Percentiles rank a stretch among this genome's conserved stretches.
These are phyloP conservation scores for Penicillium chermesinum DNA, from an alignment of 495 filamentous ascomycete species.

Conservation along the genomic window DNA sequence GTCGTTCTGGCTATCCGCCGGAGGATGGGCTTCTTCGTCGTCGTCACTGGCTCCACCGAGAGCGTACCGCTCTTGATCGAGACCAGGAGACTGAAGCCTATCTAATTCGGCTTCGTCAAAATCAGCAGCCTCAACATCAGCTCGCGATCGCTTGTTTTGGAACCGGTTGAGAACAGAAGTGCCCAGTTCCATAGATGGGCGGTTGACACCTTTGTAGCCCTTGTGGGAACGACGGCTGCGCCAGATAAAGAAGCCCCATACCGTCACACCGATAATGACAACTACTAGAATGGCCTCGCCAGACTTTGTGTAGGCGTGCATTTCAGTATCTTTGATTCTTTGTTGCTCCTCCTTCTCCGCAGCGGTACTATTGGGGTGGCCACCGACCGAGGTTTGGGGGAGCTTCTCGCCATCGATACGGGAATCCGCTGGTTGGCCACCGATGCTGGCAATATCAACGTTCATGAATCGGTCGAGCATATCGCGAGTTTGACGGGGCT, in stretches of 20 bases:
- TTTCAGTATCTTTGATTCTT: constrained; percentile 78
- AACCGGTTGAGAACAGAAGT: constrained; percentile 34
- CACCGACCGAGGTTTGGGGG: constrained; percentile 80
- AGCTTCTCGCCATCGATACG: constrained; percentile 84
- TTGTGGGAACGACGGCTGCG: constrained; percentile 55
- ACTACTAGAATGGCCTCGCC: constrained; percentile 86
- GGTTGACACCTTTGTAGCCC: constrained; percentile 45
- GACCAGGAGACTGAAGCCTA: constrained; percentile 53
- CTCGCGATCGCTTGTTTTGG: constrained; percentile 43
- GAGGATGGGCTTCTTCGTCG: constrained; percentile 20
- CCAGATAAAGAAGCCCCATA: constrained; percentile 87
- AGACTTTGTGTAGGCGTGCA: constrained; percentile 87
- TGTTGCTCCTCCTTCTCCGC: constrained; percentile 68
- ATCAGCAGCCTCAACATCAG: constrained; percentile 75
- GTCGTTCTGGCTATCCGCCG: constrained; percentile 1
- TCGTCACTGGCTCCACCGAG: constrained; percentile 43
- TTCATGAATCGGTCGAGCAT: constrained; percentile 97
- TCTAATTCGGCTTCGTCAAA: constrained; percentile 90
- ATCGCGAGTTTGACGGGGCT: constrained; percentile 77
- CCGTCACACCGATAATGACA: constrained; percentile 68
- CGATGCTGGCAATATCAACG: constrained; percentile 88
- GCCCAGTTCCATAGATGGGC: constrained; percentile 24
- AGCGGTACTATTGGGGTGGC: constrained; percentile 72
- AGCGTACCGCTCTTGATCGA: constrained; percentile 37
- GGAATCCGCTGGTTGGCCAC: constrained; percentile 76